These are phyloP conservation scores for Tuber microsphaerosporum DNA, from an alignment of 495 filamentous ascomycete genomes.

Conservation along the genomic window DNA sequence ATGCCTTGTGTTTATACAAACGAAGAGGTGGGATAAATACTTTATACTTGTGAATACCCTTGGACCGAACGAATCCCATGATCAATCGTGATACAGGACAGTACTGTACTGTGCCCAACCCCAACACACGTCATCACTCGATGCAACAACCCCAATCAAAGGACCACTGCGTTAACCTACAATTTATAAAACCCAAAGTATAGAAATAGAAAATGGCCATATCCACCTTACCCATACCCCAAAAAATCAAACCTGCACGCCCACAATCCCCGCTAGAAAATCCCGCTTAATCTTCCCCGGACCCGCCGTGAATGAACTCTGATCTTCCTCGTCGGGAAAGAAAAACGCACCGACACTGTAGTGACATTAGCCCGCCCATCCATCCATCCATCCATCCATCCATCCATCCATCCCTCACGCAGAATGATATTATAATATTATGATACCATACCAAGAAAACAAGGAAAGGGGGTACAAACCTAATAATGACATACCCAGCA, in stretches of 20 bases:
- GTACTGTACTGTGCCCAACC: not conserved
- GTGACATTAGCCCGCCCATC: no score
- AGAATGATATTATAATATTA: no score
- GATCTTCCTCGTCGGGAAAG: slow-evolving; percentile 49
- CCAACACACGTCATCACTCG: not conserved
- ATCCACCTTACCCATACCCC: not conserved
- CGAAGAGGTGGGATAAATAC: not conserved
- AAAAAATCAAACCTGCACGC: not conserved
- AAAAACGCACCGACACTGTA: slow-evolving; percentile 57
- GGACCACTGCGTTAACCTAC: not conserved
- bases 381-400: no score
- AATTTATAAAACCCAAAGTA: not conserved
- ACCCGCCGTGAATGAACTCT: not conserved
- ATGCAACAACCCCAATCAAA: not conserved
- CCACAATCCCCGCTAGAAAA: not conserved
- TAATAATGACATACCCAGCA: slow-evolving; percentile 73
- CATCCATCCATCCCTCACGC: no score
- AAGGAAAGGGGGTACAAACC: no score
- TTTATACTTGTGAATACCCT: not conserved
- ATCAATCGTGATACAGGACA: not conserved
- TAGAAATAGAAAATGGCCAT: not conserved
- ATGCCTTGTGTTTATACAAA: not conserved
- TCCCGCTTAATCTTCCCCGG: not conserved
- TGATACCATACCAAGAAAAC: no score
- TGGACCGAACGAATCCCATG: not conserved